Conservation (phyloP, 768 basidiomycete species). For the Leccinum truebloodii region DNA sequence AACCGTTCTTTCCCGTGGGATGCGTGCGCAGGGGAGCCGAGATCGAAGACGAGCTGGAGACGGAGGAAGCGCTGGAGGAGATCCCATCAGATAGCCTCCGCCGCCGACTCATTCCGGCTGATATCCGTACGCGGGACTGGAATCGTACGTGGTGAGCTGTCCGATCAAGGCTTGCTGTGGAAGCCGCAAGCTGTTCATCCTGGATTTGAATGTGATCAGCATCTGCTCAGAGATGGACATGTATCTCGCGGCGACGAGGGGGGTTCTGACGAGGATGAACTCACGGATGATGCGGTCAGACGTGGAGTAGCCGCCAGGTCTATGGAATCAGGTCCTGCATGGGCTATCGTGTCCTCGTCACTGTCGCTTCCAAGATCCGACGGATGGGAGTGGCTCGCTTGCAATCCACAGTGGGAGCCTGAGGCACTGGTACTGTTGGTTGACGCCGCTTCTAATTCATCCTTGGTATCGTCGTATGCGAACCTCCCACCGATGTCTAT, state of each 20-base stretch:
- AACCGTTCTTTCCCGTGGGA: conserved; percentile 46
- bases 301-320: neutral
- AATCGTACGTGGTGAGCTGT: conserved; percentile 53
- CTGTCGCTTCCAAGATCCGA: conserved; percentile 18
- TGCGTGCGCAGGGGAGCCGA: conserved; percentile 74
- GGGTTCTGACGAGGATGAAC: neutral
- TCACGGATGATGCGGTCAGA: neutral
- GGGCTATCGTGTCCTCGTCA: conserved; percentile 5
- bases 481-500: conserved; percentile 7
- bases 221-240: neutral
- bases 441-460: neutral
- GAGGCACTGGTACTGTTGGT: neutral
- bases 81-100: conserved; percentile 34
- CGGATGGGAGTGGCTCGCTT: conserved; percentile 2
- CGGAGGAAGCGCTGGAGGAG: conserved; percentile 37
- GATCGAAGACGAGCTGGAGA: conserved; percentile 74
- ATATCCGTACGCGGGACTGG: conserved; percentile 74
- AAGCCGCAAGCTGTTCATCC: conserved; percentile 11
- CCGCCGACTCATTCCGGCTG: conserved; percentile 61
- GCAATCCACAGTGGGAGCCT: neutral
- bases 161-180: conserved; percentile 10
- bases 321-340: neutral
- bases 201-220: conserved; percentile 11
- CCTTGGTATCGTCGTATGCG: conserved; percentile 17
- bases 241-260: neutral